phyloP scores from a whole-genome alignment of 352 stramenopile genomes.

The Phytopythium vexans region DNA sequence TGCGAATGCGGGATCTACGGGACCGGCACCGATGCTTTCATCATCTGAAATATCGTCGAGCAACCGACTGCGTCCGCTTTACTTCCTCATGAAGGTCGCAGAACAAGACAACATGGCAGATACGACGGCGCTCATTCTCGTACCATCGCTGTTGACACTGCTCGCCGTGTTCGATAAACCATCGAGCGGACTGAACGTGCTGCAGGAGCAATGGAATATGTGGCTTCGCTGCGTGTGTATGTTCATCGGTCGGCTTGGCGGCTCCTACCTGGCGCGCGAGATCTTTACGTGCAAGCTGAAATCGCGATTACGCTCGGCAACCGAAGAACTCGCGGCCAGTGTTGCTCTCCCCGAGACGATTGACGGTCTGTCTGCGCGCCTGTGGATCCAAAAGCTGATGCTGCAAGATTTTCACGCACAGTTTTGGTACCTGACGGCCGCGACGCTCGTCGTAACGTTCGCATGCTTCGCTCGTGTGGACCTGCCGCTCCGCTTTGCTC shows the following conservation, averaged over 20 bases:
- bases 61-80: slow-evolving; percentile 59
- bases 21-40: neutral
- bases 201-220: slow-evolving; percentile 71
- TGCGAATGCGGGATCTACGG: neutral
- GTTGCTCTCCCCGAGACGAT: slow-evolving; percentile 20
- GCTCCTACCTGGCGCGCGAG: slow-evolving; percentile 71
- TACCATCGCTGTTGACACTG: slow-evolving; percentile 75
- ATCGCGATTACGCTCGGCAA: slow-evolving; percentile 37
- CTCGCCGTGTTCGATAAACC: slow-evolving; percentile 76
- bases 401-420: slow-evolving; percentile 81
- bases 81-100: slow-evolving; percentile 87
- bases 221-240: slow-evolving; percentile 86
- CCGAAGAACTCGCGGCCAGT: slow-evolving; percentile 15
- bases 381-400: slow-evolving; percentile 87
- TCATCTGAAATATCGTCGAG: slow-evolving; percentile 2
- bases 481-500: slow-evolving; percentile 66
- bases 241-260: slow-evolving; percentile 72
- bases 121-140: slow-evolving; percentile 80
- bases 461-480: slow-evolving; percentile 81
- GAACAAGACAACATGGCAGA: slow-evolving; percentile 90
- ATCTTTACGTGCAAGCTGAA: slow-evolving; percentile 86
- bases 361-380: slow-evolving; percentile 59
- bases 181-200: slow-evolving; percentile 47
- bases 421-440: slow-evolving; percentile 84
- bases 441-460: slow-evolving; percentile 82